Percentiles rank a stretch among this genome's conserved stretches.
Conservation (phyloP, 768 basidiomycete species). For the Xerocomellus chrysenteron region DNA sequence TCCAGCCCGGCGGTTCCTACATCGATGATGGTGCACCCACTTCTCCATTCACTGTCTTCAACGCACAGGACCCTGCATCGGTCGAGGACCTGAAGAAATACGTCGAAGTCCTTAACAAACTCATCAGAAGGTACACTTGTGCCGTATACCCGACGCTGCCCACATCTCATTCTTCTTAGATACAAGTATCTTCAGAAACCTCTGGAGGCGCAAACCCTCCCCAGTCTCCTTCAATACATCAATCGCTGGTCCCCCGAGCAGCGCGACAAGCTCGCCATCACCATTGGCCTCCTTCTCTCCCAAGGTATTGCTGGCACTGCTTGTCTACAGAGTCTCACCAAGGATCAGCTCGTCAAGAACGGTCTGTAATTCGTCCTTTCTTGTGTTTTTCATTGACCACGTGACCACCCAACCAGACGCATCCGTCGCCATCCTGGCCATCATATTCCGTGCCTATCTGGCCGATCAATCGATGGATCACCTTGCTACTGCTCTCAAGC, state of each 20-base stretch:
- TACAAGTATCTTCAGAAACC: constrained; percentile 99
- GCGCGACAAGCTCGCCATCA: constrained; percentile 80
- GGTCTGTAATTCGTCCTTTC: constrained; percentile 42
- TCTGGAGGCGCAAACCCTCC: constrained; percentile 82
- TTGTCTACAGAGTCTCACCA: constrained; percentile 79
- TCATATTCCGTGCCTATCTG: constrained; percentile 81
- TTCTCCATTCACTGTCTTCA: constrained; percentile 87
- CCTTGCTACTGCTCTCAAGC: constrained; percentile 76
- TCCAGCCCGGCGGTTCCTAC: constrained; percentile 93
- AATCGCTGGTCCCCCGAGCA: constrained; percentile 78
- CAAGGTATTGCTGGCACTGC: constrained; percentile 78
- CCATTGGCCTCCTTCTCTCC: constrained; percentile 78
- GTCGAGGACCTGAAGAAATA: constrained; percentile 90
- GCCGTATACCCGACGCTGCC: constrained; percentile 1
- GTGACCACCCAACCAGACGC: constrained; percentile 52
- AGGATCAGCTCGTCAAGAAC: constrained; percentile 96
- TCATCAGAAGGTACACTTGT: constrained; percentile 77
- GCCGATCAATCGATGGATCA: constrained; percentile 87
- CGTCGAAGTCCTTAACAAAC: constrained; percentile 91
- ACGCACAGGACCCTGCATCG: constrained; percentile 74
- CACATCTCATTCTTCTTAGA: constrained; percentile 40
- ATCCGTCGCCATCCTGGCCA: constrained; percentile 70
- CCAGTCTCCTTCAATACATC: constrained; percentile 83
- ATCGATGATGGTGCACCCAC: constrained; percentile 83
- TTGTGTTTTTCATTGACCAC: not conserved